Conservation (phyloP, 331 rosid genomes). For the Rosa hybrid region DNA sequence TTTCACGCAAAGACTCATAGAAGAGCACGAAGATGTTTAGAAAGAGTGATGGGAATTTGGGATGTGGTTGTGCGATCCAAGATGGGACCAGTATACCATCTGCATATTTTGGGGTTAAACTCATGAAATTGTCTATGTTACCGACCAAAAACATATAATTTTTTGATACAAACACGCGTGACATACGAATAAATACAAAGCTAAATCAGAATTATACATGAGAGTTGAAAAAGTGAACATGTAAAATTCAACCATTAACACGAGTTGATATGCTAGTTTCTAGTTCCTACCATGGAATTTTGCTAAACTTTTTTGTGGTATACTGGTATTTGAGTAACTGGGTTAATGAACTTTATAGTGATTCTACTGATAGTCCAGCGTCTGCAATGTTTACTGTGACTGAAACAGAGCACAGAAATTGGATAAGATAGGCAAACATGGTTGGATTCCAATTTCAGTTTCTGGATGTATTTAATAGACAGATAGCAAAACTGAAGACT, state of each 20-base stretch:
- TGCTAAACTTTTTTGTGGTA: background rate
- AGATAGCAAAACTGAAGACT: background rate
- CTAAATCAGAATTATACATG: background rate
- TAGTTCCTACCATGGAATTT: background rate
- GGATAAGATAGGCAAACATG: background rate
- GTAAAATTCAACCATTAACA: background rate
- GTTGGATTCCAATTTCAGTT: background rate
- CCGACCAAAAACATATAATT: background rate
- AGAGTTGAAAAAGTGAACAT: background rate
- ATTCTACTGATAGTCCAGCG: background rate
- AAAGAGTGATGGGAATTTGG: slow-evolving; percentile 17
- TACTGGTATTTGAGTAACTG: background rate
- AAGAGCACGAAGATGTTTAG: slow-evolving; percentile 27
- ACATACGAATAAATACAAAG: background rate
- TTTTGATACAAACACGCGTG: background rate
- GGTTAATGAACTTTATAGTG: background rate
- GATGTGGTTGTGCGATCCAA: slow-evolving; percentile 56
- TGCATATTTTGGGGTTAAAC: background rate
- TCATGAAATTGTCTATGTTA: background rate
- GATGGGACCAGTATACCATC: slow-evolving; percentile 45
- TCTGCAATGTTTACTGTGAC: background rate
- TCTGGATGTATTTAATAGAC: background rate
- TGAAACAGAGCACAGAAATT: background rate
- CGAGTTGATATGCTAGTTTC: background rate
- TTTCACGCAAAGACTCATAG: slow-evolving; percentile 63